Conservation (phyloP, 2,329 filamentous ascomycete genomes). For the Aspergillus sp. region DNA sequence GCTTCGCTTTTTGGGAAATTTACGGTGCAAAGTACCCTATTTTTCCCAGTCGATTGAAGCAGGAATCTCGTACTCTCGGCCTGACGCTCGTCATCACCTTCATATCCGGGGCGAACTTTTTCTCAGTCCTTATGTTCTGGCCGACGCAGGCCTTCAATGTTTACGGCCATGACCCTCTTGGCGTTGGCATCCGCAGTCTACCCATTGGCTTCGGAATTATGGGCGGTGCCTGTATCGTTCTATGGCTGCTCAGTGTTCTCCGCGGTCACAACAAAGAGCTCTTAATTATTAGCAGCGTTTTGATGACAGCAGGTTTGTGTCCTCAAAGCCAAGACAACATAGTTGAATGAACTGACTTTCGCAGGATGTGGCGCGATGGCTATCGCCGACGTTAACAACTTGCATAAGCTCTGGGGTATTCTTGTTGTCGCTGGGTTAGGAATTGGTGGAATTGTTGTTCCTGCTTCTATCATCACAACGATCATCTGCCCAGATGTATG, state of each 20-base stretch:
- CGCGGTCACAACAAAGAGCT: conserved; percentile 61
- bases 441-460: conserved; percentile 68
- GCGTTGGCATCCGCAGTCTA: conserved; percentile 64
- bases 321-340: neutral
- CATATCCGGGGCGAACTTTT: conserved; percentile 61
- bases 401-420: conserved; percentile 56
- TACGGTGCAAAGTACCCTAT: conserved; percentile 49
- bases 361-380: conserved; percentile 56
- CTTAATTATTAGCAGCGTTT: conserved; percentile 57
- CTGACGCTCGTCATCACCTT: conserved; percentile 60
- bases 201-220: conserved; percentile 66
- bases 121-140: conserved; percentile 59
- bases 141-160: conserved; percentile 65
- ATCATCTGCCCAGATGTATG: conserved; percentile 66
- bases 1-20: conserved; percentile 49
- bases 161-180: conserved; percentile 63
- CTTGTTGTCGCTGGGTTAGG: conserved; percentile 64
- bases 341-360: neutral
- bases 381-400: conserved; percentile 52
- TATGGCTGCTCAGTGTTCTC: conserved; percentile 58
- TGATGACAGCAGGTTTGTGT: conserved; percentile 63
- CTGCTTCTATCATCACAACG: conserved; percentile 65
- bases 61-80: conserved; percentile 51
- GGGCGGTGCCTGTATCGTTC: conserved; percentile 58
- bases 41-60: conserved; percentile 46